Percentiles rank a stretch among this genome's conserved stretches.
phyloP scores from a whole-genome alignment of 2,329 filamentous ascomycete genomes.

The Phialemonium atrogriseum region DNA sequence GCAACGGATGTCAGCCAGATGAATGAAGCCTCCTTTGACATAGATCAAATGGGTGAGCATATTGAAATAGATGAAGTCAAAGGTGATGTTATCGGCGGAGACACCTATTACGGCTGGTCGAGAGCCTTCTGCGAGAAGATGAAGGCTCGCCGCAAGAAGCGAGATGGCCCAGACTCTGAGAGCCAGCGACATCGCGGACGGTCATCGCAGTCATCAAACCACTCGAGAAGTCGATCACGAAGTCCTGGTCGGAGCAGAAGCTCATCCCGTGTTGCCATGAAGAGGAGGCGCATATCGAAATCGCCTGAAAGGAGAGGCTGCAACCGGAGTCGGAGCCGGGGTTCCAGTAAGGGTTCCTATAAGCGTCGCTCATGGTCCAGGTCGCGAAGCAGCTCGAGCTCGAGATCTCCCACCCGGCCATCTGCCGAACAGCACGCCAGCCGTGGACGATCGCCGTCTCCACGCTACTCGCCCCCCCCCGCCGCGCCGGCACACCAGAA shows the following conservation, averaged over 20 bases:
- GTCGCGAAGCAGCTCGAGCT: constrained; percentile 14
- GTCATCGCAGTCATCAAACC: constrained; percentile 22
- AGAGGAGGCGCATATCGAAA: constrained; percentile 28
- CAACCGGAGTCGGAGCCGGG: constrained; percentile 11
- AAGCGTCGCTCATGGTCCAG: constrained; percentile 15
- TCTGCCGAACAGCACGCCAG: too few relatives aligned
- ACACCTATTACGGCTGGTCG: constrained; percentile 87
- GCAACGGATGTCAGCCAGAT: constrained; percentile 38
- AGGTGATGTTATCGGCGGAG: constrained; percentile 54
- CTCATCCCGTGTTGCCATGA: constrained; percentile 27
- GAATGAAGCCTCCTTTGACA: constrained; percentile 44
- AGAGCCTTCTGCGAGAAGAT: constrained; percentile 72
- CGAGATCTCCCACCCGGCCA: constrained; percentile 14
- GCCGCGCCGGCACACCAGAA: constrained; percentile 7
- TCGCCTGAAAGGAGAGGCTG: constrained; percentile 18
- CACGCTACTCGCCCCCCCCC: constrained; percentile 11
- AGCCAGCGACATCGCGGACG: constrained; percentile 25
- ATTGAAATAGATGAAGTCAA: constrained; percentile 58
- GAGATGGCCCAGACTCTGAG: constrained; percentile 11
- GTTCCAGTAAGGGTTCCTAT: constrained; percentile 21
- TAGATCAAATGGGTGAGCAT: constrained; percentile 69
- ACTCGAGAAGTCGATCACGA: constrained; percentile 7
- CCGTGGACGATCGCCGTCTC: constrained; percentile 12
- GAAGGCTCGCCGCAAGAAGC: constrained; percentile 46
- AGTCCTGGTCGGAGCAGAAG: constrained; percentile 23